These are phyloP conservation scores for Auricularia heimuer DNA, from an alignment of 768 basidiomycete genomes.

Conservation along the genomic window DNA sequence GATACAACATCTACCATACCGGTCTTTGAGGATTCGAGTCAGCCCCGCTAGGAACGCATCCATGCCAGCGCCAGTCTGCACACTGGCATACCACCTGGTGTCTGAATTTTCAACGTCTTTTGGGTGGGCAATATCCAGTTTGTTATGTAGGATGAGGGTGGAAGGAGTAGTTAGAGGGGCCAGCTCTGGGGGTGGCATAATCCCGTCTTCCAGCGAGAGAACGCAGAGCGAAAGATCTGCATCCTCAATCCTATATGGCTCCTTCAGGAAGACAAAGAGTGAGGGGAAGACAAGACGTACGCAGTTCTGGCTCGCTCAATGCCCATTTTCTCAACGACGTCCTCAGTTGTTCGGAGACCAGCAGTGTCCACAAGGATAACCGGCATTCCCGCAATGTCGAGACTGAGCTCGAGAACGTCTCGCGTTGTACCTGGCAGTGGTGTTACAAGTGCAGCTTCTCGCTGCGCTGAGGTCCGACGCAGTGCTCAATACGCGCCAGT, in stretches of 20 bases:
- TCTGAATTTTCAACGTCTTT: background rate
- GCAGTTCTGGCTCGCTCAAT: conserved; percentile 59
- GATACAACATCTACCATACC: conserved; percentile 26
- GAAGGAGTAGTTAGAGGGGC: conserved; percentile 37
- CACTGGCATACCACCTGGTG: conserved; percentile 50
- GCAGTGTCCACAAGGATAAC: conserved; percentile 80
- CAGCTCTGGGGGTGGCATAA: conserved; percentile 36
- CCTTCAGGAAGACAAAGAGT: background rate
- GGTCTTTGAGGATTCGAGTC: conserved; percentile 36
- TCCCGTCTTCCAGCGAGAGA: conserved; percentile 49
- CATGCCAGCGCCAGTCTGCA: conserved; percentile 49
- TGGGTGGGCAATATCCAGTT: conserved; percentile 45
- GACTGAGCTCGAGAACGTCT: conserved; percentile 73
- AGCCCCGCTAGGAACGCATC: conserved; percentile 51
- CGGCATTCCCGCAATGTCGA: conserved; percentile 83
- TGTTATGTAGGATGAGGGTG: conserved; percentile 73
- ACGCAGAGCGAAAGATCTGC: conserved; percentile 77
- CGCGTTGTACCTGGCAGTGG: conserved; percentile 82
- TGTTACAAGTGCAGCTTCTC: conserved; percentile 86
- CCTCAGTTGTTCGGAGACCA: conserved; percentile 59
- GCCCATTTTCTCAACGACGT: conserved; percentile 64
- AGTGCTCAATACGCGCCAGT: background rate
- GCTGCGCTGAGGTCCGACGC: conserved; percentile 42
- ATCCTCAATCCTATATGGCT: conserved; percentile 39
- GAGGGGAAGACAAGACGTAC: conserved; percentile 34